Percentiles rank a stretch among this genome's conserved stretches.
Evolutionary conservation across 2,329 filamentous ascomycete genomes (phyloP).

Genomic region (Phyllosticta capitalensis): DNA sequence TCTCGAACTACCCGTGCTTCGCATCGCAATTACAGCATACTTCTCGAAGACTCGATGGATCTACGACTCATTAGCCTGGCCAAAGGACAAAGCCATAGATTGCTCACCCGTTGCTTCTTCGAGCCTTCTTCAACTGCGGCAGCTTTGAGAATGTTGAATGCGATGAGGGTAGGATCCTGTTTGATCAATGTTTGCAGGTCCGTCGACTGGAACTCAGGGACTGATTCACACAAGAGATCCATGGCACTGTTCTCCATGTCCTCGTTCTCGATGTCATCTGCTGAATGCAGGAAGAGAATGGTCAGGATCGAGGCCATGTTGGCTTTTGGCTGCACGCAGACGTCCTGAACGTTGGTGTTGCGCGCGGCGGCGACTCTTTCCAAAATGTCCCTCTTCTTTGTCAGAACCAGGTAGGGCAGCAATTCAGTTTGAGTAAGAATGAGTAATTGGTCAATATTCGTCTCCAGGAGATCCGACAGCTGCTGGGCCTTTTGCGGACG

Average conservation of each 20-base stretch:
- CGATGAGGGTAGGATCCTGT: constrained; percentile 63
- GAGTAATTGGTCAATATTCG: constrained; percentile 65
- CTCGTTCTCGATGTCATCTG: constrained; percentile 42
- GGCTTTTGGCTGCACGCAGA: constrained; percentile 44
- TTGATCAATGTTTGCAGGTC: constrained; percentile 61
- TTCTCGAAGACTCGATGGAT: constrained; percentile 41
- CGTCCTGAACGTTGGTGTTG: constrained; percentile 48
- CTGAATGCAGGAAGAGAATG: constrained; percentile 48
- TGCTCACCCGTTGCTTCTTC: constrained; percentile 47
- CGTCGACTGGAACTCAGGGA: constrained; percentile 56
- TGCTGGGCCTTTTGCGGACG: constrained; percentile 74
- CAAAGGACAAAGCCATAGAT: not conserved
- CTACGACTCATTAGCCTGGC: constrained; percentile 14
- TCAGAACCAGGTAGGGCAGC: constrained; percentile 76
- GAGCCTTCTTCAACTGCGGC: constrained; percentile 57
- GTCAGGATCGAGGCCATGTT: constrained; percentile 52
- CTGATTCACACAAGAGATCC: constrained; percentile 57
- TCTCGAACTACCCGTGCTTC: constrained; percentile 32
- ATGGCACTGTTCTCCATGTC: constrained; percentile 55
- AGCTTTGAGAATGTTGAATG: constrained; percentile 72
- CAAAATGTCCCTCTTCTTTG: constrained; percentile 67
- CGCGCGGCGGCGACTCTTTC: constrained; percentile 67
- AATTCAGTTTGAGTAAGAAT: constrained; percentile 69
- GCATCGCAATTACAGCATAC: constrained; percentile 41
- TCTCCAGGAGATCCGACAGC: constrained; percentile 70